Percentiles rank a stretch among this genome's conserved stretches.
phyloP scores from a whole-genome alignment of 2,329 filamentous ascomycete genomes.

The Microcyclosporella mali region DNA sequence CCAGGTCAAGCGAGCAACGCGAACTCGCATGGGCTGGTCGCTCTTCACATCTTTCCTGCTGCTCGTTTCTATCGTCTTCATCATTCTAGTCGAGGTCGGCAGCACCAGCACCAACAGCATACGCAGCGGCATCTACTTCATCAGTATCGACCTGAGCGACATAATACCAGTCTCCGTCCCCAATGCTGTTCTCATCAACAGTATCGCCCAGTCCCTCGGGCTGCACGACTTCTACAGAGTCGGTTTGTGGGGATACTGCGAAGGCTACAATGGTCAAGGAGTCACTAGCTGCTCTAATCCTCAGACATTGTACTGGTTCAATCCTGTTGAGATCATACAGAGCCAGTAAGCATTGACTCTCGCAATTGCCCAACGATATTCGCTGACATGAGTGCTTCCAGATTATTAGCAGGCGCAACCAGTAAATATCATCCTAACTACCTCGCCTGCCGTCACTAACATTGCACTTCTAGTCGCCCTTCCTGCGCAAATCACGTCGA shows the following conservation, averaged over 20 bases:
- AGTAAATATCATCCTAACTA: conserved; percentile 42
- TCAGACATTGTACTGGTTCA: conserved; percentile 75
- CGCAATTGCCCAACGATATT: too few species aligned
- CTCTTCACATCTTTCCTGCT: conserved; percentile 63
- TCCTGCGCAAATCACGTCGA: conserved; percentile 64
- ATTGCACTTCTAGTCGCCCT: conserved; percentile 56
- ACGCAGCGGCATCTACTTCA: conserved; percentile 70
- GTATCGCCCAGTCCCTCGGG: conserved; percentile 76
- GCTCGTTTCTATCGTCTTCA: conserved; percentile 67
- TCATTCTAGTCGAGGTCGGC: conserved; percentile 74
- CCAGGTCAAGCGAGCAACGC: conserved; percentile 45
- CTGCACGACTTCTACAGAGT: conserved; percentile 93
- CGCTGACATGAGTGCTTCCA: too few species aligned
- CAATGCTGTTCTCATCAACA: conserved; percentile 72
- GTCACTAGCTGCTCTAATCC: conserved; percentile 71
- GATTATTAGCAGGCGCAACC: conserved; percentile 68
- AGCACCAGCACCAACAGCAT: conserved; percentile 58
- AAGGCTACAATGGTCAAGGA: conserved; percentile 70
- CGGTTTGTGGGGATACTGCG: conserved; percentile 86
- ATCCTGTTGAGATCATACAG: conserved; percentile 75
- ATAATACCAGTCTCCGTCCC: conserved; percentile 69
- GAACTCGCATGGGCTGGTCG: conserved; percentile 55
- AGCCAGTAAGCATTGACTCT: conserved; percentile 45
- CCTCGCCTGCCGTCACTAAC: background rate
- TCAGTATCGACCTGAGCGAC: conserved; percentile 74